Evolutionary conservation across 192 early-diverging fungal species (phyloP), one percentile per base, ranked within the genome.

Genomic region (Kappamyces sp.): DNA sequence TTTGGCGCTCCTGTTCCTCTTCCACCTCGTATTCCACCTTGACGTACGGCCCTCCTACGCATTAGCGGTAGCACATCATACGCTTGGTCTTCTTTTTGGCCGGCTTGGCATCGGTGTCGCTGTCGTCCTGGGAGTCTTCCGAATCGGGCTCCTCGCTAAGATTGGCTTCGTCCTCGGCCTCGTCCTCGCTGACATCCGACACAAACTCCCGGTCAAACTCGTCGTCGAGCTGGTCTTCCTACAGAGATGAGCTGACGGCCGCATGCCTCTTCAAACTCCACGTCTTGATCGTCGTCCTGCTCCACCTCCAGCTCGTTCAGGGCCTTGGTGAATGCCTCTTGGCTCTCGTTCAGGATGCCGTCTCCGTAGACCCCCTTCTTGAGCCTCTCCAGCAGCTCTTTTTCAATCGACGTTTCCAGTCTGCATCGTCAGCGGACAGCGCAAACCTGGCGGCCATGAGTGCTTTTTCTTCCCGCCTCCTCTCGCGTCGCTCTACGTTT

Each of bases 331-430:
- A 95, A 98, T 14, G 91, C 87, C 36, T 80, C 73, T 67, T 93
- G 85, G 60, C 87, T 86, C 64, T 91, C 91, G 69, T 98, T 98
- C 48, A 98, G 79, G n/a, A 94, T 93, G 38, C 83, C 88, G 64
- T 98, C 95, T 29, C 89, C 95, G 69, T 98, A 98, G 1, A 94
- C 89, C 70, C 93, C 93, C 72, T 74, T 87, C 80, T 85, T 88
- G 54, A 98, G 74, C 42, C 95, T 77, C 55, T 90, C 87, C 63
- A 98, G 73, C 57, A 98, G 77, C 72, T 98, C 95, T 75, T 94
- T 94, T 64, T 96, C 95, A 63, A 98, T 96, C 2, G 84, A 78
- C 68, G 86, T 81, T 47, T 96, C 91, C 54, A 98, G 74, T 51
- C 22, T 22, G 22, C 22, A 22, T 22, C 22, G 22, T 22, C 22